phyloP scores from a whole-genome alignment of 192 early-diverging fungal species.

The Podila clonocystis region DNA sequence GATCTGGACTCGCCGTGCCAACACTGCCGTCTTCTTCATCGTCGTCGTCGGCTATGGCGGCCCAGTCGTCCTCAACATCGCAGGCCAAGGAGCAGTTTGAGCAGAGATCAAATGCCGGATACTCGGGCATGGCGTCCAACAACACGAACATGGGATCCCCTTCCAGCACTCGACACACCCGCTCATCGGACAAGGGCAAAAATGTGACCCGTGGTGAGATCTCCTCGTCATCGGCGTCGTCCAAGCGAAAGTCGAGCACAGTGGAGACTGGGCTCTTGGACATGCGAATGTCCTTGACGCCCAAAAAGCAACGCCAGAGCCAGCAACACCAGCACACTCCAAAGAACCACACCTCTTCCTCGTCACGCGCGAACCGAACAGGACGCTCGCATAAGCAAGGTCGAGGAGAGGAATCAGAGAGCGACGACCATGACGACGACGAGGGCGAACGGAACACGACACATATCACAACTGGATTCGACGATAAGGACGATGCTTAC shows the following conservation, averaged over 20 bases:
- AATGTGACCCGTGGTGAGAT: too few relatives aligned
- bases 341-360: background rate
- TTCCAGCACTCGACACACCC: too few relatives aligned
- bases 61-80: too few relatives aligned
- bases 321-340: background rate
- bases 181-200: too few relatives aligned
- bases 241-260: background rate
- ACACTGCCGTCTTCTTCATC: too few relatives aligned
- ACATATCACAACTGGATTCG: background rate
- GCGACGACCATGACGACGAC: background rate
- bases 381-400: background rate
- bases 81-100: too few relatives aligned
- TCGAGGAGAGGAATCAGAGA: background rate
- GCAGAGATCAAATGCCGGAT: too few relatives aligned
- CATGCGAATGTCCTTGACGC: conserved; percentile 1
- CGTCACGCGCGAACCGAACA: background rate
- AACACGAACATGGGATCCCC: too few relatives aligned
- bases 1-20: background rate
- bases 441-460: background rate
- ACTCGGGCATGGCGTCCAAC: too few relatives aligned
- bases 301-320: background rate
- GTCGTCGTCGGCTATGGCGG: too few relatives aligned
- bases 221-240: too few relatives aligned
- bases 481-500: background rate
- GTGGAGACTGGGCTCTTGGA: background rate